Evolutionary conservation across 2,329 filamentous ascomycete genomes (phyloP).

Genomic region (Penicillium sp.): DNA sequence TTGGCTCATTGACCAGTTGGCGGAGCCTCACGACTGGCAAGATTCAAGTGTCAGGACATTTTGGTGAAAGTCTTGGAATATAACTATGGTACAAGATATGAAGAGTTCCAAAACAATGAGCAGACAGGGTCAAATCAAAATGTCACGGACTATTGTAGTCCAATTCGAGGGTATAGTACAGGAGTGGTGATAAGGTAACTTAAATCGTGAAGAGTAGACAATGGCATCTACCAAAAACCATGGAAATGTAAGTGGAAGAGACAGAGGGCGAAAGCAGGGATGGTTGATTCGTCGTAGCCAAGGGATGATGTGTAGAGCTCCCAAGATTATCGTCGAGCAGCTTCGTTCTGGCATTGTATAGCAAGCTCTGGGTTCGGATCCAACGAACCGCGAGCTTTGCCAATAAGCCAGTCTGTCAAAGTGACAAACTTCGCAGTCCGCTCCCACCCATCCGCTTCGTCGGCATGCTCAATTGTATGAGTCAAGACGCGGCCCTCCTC

Average conservation of each 20-base stretch:
- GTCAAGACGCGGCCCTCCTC: constrained; percentile 77
- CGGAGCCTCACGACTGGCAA: no score
- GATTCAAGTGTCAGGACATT: no score
- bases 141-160: background rate
- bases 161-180: background rate
- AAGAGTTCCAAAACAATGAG: background rate
- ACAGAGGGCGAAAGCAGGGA: background rate
- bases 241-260: background rate
- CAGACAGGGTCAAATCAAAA: background rate
- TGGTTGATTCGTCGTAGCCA: background rate
- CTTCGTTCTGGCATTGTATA: constrained; percentile 25
- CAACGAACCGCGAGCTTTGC: constrained; percentile 64
- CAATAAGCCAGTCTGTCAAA: constrained; percentile 91
- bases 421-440: constrained; percentile 83
- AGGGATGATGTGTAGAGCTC: background rate
- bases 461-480: constrained; percentile 92
- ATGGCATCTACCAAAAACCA: background rate
- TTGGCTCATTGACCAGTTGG: no score
- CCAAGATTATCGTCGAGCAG: constrained; percentile 4
- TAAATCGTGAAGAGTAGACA: background rate
- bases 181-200: background rate
- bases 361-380: constrained; percentile 34
- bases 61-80: no score
- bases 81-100: no score
- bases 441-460: constrained; percentile 82